Evolutionary conservation across 768 basidiomycete species (phyloP).

Genomic region (Filobasidium wieringae): DNA sequence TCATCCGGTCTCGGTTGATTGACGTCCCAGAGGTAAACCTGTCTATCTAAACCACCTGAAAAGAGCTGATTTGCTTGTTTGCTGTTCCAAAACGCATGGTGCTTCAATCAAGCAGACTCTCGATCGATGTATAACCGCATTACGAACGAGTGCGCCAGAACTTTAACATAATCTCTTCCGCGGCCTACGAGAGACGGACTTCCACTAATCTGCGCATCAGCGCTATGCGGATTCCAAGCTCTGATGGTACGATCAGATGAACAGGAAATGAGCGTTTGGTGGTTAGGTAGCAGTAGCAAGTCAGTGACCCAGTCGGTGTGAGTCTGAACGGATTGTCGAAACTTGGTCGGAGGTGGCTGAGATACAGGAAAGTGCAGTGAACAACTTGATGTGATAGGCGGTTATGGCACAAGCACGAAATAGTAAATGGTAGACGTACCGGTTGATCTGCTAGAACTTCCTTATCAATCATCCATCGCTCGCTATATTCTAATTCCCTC

Average conservation of each 20-base stretch:
- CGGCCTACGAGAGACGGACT: slow-evolving; percentile 48
- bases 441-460: slow-evolving; percentile 23
- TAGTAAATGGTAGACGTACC: no score
- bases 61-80: slow-evolving; percentile 20
- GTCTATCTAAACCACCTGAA: slow-evolving; percentile 78
- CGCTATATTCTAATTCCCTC: slow-evolving; percentile 44
- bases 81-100: background rate
- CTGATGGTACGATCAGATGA: slow-evolving; percentile 93
- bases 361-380: no score
- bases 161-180: slow-evolving; percentile 48
- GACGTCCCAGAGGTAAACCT: slow-evolving; percentile 89
- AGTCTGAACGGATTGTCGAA: slow-evolving; percentile 76
- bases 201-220: slow-evolving; percentile 38
- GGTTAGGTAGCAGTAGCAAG: slow-evolving; percentile 75
- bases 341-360: slow-evolving; percentile 35
- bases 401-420: no score
- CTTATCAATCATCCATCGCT: slow-evolving; percentile 66
- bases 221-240: slow-evolving; percentile 77
- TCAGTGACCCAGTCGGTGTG: slow-evolving; percentile 98
- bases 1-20: slow-evolving; percentile 25
- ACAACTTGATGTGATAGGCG: no score
- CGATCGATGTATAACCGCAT: background rate
- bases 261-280: slow-evolving; percentile 85
- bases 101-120: background rate
- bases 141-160: slow-evolving; percentile 63